Evolutionary conservation across 352 stramenopile genomes (phyloP), one percentile per base, ranked within the genome.

Genomic region (Globisporangium takayamanum): DNA sequence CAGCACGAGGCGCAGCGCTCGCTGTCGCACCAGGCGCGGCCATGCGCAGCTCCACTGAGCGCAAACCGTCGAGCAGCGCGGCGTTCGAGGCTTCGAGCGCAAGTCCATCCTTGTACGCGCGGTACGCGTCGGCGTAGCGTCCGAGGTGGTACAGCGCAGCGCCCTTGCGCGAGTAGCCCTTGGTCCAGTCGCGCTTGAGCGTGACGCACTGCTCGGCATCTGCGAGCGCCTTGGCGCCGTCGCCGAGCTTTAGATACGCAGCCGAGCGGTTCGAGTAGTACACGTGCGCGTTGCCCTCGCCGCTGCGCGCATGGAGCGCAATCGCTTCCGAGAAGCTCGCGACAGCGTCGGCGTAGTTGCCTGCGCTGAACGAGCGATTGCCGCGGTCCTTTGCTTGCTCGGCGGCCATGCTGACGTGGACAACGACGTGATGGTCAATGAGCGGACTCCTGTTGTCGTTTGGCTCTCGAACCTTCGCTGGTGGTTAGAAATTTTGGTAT

Each of bases 351-450:
- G 70, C 60, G 67, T 74, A 93, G 41, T 87, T 74, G 14, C 80
- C 80, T 3, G 78, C 76, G 11, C 76, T 57, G 76, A 95, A 96
- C 49, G 77, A 71, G 36, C 69, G 80, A 64, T 96, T 96, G 55
- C 87, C 87, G 57, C 84, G 85, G 70, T 89, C 74, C 67, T 96
- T 96, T 36, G 87, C 87, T 82, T 94, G 84, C 50, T 94, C 85
- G 20, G 83, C 83, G 50, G 84, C 84, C 84, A 93, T 92, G 49
- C 28, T 57, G 46, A 47, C 20, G 45, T 26, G 53, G 30, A 22
- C 5, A 6, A 41, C 41, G 41, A 58, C 0, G 46, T 60, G 30
- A 8, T 33, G 11, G 20, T 36, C 15, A n/a, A 20, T 46, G n/a
- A 50, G 25, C 6, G 12, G 8, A 39, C 14, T 7, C 26, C 18